Evolutionary conservation across 208 protist genomes (phyloP).

Genomic region (Leishmania braziliensis): DNA sequence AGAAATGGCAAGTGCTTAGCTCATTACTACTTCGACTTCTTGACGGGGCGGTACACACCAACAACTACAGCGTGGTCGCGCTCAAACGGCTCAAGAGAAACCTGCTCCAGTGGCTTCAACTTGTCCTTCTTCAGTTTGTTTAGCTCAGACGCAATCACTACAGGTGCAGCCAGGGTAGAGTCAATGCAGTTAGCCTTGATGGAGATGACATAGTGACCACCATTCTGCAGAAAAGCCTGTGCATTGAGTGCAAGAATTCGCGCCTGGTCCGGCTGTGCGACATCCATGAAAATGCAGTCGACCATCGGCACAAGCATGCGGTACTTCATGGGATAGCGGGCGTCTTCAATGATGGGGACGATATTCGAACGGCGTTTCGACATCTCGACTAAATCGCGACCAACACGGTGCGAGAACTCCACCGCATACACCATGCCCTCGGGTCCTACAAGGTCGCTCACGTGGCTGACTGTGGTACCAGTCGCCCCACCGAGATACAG

Average conservation of each 20-base stretch:
- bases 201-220: conserved; percentile 99
- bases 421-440: conserved; percentile 99
- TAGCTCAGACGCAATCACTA: conserved; percentile 98
- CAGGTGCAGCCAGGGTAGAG: conserved; percentile 96
- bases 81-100: conserved; percentile 99
- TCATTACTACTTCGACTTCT: conserved; percentile 53
- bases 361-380: conserved; percentile 99
- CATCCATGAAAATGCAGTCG: conserved; percentile 99
- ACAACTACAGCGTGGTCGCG: conserved; percentile 99
- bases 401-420: conserved; percentile 99
- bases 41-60: conserved; percentile 88
- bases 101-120: conserved; percentile 98
- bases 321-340: conserved; percentile 99
- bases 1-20: conserved; percentile 2
- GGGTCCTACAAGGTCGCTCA: conserved; percentile 99
- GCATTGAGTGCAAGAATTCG: conserved; percentile 99
- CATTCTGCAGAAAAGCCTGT: conserved; percentile 99
- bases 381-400: conserved; percentile 99
- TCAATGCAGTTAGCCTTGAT: conserved; percentile 99
- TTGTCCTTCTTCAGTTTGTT: conserved; percentile 97
- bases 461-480: conserved; percentile 99
- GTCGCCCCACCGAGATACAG: conserved; percentile 99
- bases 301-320: conserved; percentile 99
- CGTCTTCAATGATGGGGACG: conserved; percentile 99
- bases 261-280: conserved; percentile 99